Base-by-base conservation (phyloP, 208 protist genomes). In the Crithidia sp. region DNA sequence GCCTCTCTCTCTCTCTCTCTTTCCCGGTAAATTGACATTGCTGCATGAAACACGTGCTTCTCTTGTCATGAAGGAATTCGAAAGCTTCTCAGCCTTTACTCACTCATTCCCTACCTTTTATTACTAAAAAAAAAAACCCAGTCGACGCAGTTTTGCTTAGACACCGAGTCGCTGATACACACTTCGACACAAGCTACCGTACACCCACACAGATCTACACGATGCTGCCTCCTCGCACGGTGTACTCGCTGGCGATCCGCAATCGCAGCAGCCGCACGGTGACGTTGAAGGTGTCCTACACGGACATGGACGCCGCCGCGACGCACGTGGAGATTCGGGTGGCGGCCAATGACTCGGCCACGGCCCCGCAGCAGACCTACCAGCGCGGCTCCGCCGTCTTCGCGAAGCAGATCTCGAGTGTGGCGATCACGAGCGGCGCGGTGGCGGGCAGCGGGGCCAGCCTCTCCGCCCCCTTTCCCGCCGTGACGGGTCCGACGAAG, bases 161-260 rank as follows among this genome's bases (percentile, higher is more conserved):
- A 28, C 28, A 28, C 28, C 28, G 28, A 28, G 28, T 28, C 28
- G 28, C 28, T 28, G 28, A 28, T 28, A 0, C 28, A 28, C 28
- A 28, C 28, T 28, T 1, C 28, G 1, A 28, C 28, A 28, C 28
- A 28, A 28, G 28, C 28, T 28, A 28, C 28, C 28, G 28, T 28
- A 28, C 28, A 28, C 28, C 28, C 28, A 28, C 28, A 28, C 28
- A 28, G 28, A 28, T 28, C 0, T 28, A 28, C 28, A 28, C 28
- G 45, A 88, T 88, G 83, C 76, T 67, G 17, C 69, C 86, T 41
- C 86, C 86, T 52, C 67, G 65, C 45, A 74, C 79, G 36, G 86
- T 88, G n/a, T 91, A 91, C 73, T 88, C 86, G 57, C 69, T 81
- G 19, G 68, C 80, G 19, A 77, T 87, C 50, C 79, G 75, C 74